These are phyloP conservation scores for Ciborinia camelliae DNA, from an alignment of 2,329 filamentous ascomycete genomes.

Conservation along the genomic window DNA sequence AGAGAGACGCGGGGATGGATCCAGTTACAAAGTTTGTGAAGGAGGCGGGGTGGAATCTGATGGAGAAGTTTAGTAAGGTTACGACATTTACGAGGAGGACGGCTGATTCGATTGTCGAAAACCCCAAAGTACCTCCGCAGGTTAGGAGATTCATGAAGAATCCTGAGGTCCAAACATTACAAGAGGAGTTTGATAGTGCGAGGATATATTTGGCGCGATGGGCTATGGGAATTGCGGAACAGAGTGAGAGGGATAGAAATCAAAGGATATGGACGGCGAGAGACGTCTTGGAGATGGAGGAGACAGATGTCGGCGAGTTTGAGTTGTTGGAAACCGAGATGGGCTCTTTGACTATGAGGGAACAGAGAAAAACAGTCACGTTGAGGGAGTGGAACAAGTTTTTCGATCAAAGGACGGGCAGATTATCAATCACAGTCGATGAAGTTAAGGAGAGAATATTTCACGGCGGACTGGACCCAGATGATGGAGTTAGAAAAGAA, in stretches of 20 bases:
- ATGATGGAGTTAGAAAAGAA: conserved; percentile 92
- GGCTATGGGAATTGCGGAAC: conserved; percentile 98
- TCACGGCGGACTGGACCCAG: conserved; percentile 82
- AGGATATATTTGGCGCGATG: conserved; percentile 90
- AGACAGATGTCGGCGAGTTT: conserved; percentile 93
- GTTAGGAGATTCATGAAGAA: conserved; percentile 80
- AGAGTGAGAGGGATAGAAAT: conserved; percentile 82
- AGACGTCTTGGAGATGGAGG: conserved; percentile 89
- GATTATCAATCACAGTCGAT: conserved; percentile 74
- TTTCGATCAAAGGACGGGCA: conserved; percentile 73
- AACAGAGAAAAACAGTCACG: conserved; percentile 73
- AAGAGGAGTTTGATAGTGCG: conserved; percentile 96
- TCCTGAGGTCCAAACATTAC: conserved; percentile 89
- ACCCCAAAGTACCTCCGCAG: conserved; percentile 86
- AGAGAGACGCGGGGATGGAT: conserved; percentile 75
- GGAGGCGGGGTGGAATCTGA: conserved; percentile 90
- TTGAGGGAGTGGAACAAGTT: conserved; percentile 87
- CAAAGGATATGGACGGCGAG: conserved; percentile 90
- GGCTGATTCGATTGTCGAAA: conserved; percentile 87
- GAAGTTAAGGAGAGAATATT: conserved; percentile 98
- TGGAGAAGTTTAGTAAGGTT: conserved; percentile 96
- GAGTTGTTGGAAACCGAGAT: conserved; percentile 83
- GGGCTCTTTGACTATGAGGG: conserved; percentile 68
- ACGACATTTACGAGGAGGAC: conserved; percentile 93
- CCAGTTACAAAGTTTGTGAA: conserved; percentile 91